Evolutionary conservation across 2,329 filamentous ascomycete genomes (phyloP).

Genomic region (Periconia sp.): DNA sequence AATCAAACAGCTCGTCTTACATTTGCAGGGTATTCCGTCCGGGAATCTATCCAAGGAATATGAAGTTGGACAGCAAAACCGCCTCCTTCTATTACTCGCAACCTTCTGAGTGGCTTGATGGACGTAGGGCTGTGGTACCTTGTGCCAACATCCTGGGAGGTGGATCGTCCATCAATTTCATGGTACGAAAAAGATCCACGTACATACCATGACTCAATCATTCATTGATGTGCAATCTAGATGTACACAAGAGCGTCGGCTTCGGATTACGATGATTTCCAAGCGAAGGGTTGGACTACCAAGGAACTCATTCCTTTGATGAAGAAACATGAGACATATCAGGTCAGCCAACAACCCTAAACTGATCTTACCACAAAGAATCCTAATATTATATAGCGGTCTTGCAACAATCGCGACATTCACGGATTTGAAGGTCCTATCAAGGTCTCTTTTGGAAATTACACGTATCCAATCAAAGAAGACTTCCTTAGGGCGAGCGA

Average conservation of each 20-base stretch:
- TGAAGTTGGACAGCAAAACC: slow-evolving; percentile 79
- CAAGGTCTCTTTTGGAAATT: slow-evolving; percentile 78
- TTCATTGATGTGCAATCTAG: slow-evolving; percentile 35
- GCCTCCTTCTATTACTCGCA: slow-evolving; percentile 80
- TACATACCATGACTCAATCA: not conserved
- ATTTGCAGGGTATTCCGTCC: slow-evolving; percentile 67
- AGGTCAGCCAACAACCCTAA: slow-evolving; percentile 35
- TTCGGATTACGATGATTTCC: slow-evolving; percentile 77
- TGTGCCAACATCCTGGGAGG: slow-evolving; percentile 72
- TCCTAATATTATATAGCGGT: slow-evolving; percentile 18
- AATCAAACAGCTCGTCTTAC: not conserved
- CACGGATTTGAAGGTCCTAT: slow-evolving; percentile 81
- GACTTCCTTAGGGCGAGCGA: slow-evolving; percentile 75
- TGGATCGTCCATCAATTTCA: slow-evolving; percentile 76
- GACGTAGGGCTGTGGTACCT: slow-evolving; percentile 72
- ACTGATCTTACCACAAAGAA: not conserved
- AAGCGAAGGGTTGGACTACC: slow-evolving; percentile 77
- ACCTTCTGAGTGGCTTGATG: slow-evolving; percentile 71
- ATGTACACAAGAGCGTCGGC: slow-evolving; percentile 74
- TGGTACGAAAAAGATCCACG: slow-evolving; percentile 51
- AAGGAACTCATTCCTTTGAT: slow-evolving; percentile 75
- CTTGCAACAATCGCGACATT: slow-evolving; percentile 59
- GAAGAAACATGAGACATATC: slow-evolving; percentile 81
- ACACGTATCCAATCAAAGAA: slow-evolving; percentile 79
- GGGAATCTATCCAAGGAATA: slow-evolving; percentile 76